A percentile compares a stretch with the other conserved stretches of the same genome.
phyloP scores from a whole-genome alignment of 441 rosid species.

The Sinapis alba region DNA sequence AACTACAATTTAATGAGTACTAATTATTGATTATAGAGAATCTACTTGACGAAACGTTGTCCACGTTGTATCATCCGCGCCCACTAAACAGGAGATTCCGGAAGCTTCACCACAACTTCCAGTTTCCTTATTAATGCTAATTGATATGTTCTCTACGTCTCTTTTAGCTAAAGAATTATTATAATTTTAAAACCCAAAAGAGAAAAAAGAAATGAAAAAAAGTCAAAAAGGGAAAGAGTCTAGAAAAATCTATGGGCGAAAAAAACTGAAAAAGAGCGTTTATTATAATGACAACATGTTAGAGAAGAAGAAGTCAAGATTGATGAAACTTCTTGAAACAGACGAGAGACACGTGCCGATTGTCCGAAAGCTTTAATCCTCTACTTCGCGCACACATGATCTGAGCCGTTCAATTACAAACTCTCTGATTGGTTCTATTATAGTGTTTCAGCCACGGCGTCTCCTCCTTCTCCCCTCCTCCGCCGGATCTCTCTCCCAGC shows the following conservation, averaged over 20 bases:
- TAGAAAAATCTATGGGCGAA: not conserved
- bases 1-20: no score
- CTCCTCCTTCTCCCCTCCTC: slow-evolving; percentile 27
- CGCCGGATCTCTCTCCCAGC: slow-evolving; percentile 48
- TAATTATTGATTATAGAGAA: not conserved
- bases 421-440: slow-evolving; percentile 51
- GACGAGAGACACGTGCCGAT: slow-evolving; percentile 30
- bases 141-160: not conserved
- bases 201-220: not conserved
- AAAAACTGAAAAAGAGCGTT: slow-evolving; percentile 4
- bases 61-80: slow-evolving; percentile 23
- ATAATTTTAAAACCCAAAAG: not conserved
- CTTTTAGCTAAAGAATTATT: not conserved
- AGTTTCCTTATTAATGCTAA: not conserved
- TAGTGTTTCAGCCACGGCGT: slow-evolving; percentile 51
- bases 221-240: slow-evolving; percentile 1
- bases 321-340: slow-evolving; percentile 39
- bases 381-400: slow-evolving; percentile 21
- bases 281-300: slow-evolving; percentile 11
- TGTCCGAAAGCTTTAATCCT: slow-evolving; percentile 8
- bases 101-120: slow-evolving; percentile 27
- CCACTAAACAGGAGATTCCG: slow-evolving; percentile 33
- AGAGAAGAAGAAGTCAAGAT: slow-evolving; percentile 29
- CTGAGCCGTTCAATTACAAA: slow-evolving; percentile 45
- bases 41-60: not conserved